Percentiles rank a stretch among this genome's conserved stretches.
phyloP scores from a whole-genome alignment of 2,329 filamentous ascomycete species.

The Fulvia fulva region DNA sequence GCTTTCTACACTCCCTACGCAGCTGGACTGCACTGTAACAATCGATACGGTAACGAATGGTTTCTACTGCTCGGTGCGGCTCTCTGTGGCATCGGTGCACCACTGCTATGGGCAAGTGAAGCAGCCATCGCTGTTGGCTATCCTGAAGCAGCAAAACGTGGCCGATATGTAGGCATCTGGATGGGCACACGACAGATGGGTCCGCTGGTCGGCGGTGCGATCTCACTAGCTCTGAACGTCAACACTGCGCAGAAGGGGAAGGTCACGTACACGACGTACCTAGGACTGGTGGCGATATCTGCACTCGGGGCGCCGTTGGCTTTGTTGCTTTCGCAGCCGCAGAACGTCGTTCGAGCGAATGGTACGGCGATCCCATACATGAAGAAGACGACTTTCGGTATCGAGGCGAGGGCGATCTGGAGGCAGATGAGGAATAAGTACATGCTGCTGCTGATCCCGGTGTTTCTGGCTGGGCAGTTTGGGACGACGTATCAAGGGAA shows the following conservation, averaged over 20 bases:
- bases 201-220: conserved; percentile 46
- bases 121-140: conserved; percentile 50
- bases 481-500: conserved; percentile 46
- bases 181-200: conserved; percentile 50
- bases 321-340: conserved; percentile 38
- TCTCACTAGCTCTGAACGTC: conserved; percentile 46
- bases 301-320: conserved; percentile 36
- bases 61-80: conserved; percentile 49
- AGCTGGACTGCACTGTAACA: conserved; percentile 49
- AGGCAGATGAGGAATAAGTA: conserved; percentile 27
- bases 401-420: conserved; percentile 39
- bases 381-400: conserved; percentile 34
- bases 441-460: conserved; percentile 38
- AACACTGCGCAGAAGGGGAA: conserved; percentile 39
- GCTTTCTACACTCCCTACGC: conserved; percentile 48
- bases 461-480: conserved; percentile 40
- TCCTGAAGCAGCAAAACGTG: conserved; percentile 45
- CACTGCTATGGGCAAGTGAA: conserved; percentile 50
- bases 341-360: conserved; percentile 42
- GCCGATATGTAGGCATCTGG: conserved; percentile 39
- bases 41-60: conserved; percentile 51
- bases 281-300: conserved; percentile 42
- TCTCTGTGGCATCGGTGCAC: conserved; percentile 47
- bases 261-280: conserved; percentile 38
- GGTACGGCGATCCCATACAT: conserved; percentile 37